Percentiles rank a stretch among this genome's conserved stretches.
These are phyloP conservation scores for Malassezia psittaci DNA, from an alignment of 1,284 basidiomycete genomes.

Conservation along the genomic window DNA sequence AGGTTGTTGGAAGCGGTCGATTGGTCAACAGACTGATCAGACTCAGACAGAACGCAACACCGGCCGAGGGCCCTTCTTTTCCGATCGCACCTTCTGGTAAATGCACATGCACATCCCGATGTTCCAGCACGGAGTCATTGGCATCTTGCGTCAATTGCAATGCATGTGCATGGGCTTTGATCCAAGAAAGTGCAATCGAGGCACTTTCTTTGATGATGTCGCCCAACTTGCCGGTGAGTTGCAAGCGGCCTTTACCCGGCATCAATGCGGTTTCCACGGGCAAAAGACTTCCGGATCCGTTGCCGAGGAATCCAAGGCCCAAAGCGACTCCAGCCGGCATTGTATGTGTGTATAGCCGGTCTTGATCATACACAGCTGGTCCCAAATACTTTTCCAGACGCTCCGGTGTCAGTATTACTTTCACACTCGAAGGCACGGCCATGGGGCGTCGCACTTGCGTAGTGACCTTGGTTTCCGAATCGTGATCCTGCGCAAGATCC, in stretches of 20 bases:
- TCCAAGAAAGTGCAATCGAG: constrained; percentile 84
- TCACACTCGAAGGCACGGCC: constrained; percentile 66
- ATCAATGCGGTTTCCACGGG: constrained; percentile 62
- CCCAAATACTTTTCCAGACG: constrained; percentile 94
- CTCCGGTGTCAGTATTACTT: constrained; percentile 70
- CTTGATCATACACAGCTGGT: constrained; percentile 87
- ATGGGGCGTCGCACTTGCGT: constrained; percentile 72
- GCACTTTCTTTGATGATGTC: constrained; percentile 95
- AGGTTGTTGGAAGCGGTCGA: constrained; percentile 29
- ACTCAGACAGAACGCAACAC: constrained; percentile 80
- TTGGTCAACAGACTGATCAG: constrained; percentile 70
- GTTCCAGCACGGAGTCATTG: constrained; percentile 63
- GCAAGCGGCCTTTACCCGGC: constrained; percentile 53
- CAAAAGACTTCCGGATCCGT: constrained; percentile 92
- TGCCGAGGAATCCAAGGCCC: constrained; percentile 87
- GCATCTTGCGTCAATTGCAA: constrained; percentile 63
- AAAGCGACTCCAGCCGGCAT: constrained; percentile 85
- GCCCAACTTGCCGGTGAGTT: constrained; percentile 90
- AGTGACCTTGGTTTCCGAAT: constrained; percentile 52
- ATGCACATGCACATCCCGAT: constrained; percentile 54
- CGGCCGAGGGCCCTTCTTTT: constrained; percentile 93
- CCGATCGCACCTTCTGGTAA: constrained; percentile 68
- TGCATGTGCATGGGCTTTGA: constrained; percentile 77
- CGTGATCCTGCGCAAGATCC: constrained; percentile 15
- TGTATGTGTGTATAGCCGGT: constrained; percentile 70